phyloP scores from a whole-genome alignment of 495 filamentous ascomycete genomes.

The Glutinoglossum americanum region DNA sequence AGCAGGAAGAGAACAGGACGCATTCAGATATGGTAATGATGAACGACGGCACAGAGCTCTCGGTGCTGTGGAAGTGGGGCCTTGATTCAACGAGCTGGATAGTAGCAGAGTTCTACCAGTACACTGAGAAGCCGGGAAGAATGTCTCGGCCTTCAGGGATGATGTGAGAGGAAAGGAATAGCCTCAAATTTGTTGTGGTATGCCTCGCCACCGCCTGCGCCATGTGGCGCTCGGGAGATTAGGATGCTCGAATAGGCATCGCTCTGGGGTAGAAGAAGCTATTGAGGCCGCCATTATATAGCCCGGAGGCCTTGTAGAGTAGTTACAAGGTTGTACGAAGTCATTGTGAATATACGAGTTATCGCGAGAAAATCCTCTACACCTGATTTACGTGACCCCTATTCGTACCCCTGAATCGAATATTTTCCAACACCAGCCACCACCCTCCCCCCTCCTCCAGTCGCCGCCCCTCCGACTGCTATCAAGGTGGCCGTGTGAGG shows the following conservation, averaged over 20 bases:
- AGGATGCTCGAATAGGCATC: not conserved
- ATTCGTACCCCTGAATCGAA: not conserved
- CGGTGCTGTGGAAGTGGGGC: not conserved
- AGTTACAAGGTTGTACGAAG: not conserved
- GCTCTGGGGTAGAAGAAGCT: not conserved
- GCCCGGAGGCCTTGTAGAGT: not conserved
- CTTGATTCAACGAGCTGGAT: not conserved
- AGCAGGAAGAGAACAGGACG: not conserved
- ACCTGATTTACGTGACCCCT: not conserved
- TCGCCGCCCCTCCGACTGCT: too few relatives aligned
- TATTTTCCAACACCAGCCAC: not conserved
- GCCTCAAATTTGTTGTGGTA: not conserved
- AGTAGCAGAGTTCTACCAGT: not conserved
- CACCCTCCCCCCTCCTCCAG: too few relatives aligned
- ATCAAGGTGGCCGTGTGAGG: too few relatives aligned
- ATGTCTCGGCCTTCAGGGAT: not conserved
- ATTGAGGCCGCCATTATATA: not conserved
- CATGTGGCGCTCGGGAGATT: not conserved
- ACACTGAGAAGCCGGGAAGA: not conserved
- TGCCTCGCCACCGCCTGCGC: not conserved
- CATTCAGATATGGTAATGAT: not conserved
- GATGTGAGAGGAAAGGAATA: not conserved
- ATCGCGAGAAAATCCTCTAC: not conserved
- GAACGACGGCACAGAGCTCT: not conserved
- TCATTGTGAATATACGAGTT: not conserved